Base-by-base conservation (phyloP, 2,329 filamentous ascomycete species). In the Domatiomyces catenatus region DNA sequence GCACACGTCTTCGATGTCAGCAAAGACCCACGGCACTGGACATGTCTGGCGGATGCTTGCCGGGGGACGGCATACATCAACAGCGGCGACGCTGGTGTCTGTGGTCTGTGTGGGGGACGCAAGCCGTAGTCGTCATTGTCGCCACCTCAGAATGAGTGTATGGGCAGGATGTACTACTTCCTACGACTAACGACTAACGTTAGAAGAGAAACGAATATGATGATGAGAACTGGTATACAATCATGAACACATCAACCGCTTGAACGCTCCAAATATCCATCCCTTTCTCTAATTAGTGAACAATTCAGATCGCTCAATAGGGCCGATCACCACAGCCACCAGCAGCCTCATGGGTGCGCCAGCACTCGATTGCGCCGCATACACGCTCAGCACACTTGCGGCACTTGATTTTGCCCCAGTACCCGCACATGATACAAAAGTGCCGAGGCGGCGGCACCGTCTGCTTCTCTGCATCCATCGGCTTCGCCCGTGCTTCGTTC, bases 11-110 rank as follows among this genome's bases (percentile, higher is more conserved):
- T 90, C 1, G 71, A 76, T 44, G 66, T 71, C 0, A 61, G 66
- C 0, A 72, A 73, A 47, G 71, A 81, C 44, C 67, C 73, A 0
- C 66, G 70, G 17, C 67, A 75, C n/a, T 90, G 86, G 85, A 67
- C 66, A 46, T 90, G 85, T 62, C 64, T 62, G 44, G 77, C 73
- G 56, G 61, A 63, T 2, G 56, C 67, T 2, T 90, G 85, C 62
- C 66, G 66, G 52, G 71, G 67, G 10, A 76, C 72, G 45, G 53
- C 59, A 18, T 90, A 86, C 62, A 61, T 81, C 48, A 90, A 89
- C 60, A 73, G 81, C 8, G 77, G 75, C 1, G 84, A 89, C 63
- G 79, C 73, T 55, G 81, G 80, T 5, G 63, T 80, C 0, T 90
- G 85, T 62, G 83, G 84, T 2, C 65, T 85, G 4, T 90, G 84